A percentile compares a stretch with the other conserved stretches of the same genome.
Conservation (phyloP, 129 eudicot species). For the Centaurea solstitialis region DNA sequence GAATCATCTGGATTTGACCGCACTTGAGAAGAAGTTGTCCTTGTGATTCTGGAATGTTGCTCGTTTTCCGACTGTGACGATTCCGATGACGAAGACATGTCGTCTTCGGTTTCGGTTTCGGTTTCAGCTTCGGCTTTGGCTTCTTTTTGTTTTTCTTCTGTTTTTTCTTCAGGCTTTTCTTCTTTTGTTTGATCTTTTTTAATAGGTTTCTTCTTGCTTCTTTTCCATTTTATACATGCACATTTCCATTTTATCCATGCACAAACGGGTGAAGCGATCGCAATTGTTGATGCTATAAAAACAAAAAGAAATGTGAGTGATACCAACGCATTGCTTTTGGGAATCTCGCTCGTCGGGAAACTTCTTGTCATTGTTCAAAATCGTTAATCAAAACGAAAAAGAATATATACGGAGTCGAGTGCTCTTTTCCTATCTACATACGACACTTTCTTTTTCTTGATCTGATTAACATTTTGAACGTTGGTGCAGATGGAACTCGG, state of each 20-base stretch:
- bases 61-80: conserved; percentile 8
- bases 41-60: conserved; percentile 26
- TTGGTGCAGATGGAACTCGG: neutral
- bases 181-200: neutral
- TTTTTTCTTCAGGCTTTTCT: neutral
- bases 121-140: neutral
- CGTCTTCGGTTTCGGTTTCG: neutral
- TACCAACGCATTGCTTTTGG: conserved; percentile 16
- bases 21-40: conserved; percentile 33
- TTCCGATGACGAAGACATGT: neutral
- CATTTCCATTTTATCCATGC: conserved; percentile 39
- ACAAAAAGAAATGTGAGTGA: conserved; percentile 27
- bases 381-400: neutral
- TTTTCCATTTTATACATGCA: conserved; percentile 27
- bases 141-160: neutral
- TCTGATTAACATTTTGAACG: neutral
- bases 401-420: neutral
- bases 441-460: neutral
- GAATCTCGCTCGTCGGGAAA: conserved; percentile 27
- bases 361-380: conserved; percentile 48
- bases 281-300: conserved; percentile 35
- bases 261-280: conserved; percentile 43
- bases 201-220: neutral
- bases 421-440: neutral
- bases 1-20: conserved; percentile 27